Percentiles rank a stretch among this genome's conserved stretches.
Conservation (phyloP, 768 basidiomycete species). For the Amylocystis lapponica region DNA sequence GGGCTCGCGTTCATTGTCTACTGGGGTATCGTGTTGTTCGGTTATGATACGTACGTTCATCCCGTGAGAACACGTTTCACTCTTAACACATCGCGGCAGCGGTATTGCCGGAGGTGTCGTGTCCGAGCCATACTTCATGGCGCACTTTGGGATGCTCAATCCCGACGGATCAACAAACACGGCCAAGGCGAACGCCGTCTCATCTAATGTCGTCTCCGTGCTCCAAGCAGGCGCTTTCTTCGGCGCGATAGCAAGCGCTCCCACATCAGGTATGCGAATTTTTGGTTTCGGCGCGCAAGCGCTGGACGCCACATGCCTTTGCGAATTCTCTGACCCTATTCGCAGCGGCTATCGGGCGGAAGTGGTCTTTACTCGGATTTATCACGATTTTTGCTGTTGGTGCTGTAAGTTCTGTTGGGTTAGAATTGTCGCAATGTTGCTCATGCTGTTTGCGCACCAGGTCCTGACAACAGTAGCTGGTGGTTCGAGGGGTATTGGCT, state of each 20-base stretch:
- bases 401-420: slow-evolving; percentile 41
- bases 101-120: slow-evolving; percentile 71
- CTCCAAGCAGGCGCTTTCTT: slow-evolving; percentile 88
- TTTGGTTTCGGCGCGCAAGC: neutral
- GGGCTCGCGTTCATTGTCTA: slow-evolving; percentile 71
- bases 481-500: slow-evolving; percentile 48
- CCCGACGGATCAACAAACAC: slow-evolving; percentile 37
- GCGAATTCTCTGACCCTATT: neutral
- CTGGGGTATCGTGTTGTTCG: slow-evolving; percentile 80
- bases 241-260: slow-evolving; percentile 71
- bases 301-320: neutral
- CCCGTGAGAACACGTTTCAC: neutral
- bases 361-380: slow-evolving; percentile 55
- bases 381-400: slow-evolving; percentile 63
- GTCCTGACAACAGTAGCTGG: slow-evolving; percentile 66
- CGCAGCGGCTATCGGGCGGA: slow-evolving; percentile 60
- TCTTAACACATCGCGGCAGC: slow-evolving; percentile 22
- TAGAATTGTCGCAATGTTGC: neutral
- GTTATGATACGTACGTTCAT: slow-evolving; percentile 62
- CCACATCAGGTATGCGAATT: slow-evolving; percentile 49
- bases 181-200: slow-evolving; percentile 44
- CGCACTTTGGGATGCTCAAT: slow-evolving; percentile 54
- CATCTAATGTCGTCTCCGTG: slow-evolving; percentile 81
- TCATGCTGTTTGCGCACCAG: slow-evolving; percentile 37
- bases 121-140: slow-evolving; percentile 50